A percentile compares a stretch with the other conserved stretches of the same genome.
These are phyloP conservation scores for Calonectria honghensis DNA, from an alignment of 2,329 filamentous ascomycete species.

Conservation along the genomic window DNA sequence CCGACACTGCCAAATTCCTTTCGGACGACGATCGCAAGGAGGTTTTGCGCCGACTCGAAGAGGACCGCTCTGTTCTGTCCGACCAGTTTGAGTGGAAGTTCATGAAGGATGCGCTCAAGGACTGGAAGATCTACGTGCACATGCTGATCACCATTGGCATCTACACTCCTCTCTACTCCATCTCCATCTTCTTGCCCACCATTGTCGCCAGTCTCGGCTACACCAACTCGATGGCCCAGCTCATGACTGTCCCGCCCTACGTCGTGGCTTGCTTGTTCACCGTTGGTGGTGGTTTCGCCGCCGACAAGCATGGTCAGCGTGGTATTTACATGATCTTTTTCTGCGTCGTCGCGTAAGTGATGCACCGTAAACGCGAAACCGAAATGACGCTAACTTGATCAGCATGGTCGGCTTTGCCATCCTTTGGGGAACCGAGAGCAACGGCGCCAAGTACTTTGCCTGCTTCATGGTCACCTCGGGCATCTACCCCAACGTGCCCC, in stretches of 20 bases:
- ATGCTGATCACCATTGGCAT: slow-evolving; percentile 78
- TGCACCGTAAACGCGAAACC: background rate
- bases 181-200: slow-evolving; percentile 62
- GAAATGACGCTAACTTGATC: slow-evolving; percentile 38
- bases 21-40: slow-evolving; percentile 64
- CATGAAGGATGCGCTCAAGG: slow-evolving; percentile 73
- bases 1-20: slow-evolving; percentile 70
- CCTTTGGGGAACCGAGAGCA: slow-evolving; percentile 57
- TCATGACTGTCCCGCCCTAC: slow-evolving; percentile 64
- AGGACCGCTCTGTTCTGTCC: slow-evolving; percentile 67
- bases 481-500: slow-evolving; percentile 73
- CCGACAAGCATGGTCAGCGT: slow-evolving; percentile 61
- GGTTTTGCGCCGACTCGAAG: slow-evolving; percentile 65
- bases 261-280: slow-evolving; percentile 61
- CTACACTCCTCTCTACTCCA: slow-evolving; percentile 63
- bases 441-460: slow-evolving; percentile 68
- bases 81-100: slow-evolving; percentile 76
- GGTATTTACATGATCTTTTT: slow-evolving; percentile 63
- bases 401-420: slow-evolving; percentile 60
- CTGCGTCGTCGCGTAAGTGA: slow-evolving; percentile 59
- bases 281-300: slow-evolving; percentile 64
- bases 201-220: slow-evolving; percentile 62
- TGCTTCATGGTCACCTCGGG: slow-evolving; percentile 65
- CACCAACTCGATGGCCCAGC: slow-evolving; percentile 60
- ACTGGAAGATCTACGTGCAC: slow-evolving; percentile 74